Percentiles rank a stretch among this genome's conserved stretches.
Evolutionary conservation across 331 rosid species (phyloP).

Genomic region (Phaseolus coccineus): DNA sequence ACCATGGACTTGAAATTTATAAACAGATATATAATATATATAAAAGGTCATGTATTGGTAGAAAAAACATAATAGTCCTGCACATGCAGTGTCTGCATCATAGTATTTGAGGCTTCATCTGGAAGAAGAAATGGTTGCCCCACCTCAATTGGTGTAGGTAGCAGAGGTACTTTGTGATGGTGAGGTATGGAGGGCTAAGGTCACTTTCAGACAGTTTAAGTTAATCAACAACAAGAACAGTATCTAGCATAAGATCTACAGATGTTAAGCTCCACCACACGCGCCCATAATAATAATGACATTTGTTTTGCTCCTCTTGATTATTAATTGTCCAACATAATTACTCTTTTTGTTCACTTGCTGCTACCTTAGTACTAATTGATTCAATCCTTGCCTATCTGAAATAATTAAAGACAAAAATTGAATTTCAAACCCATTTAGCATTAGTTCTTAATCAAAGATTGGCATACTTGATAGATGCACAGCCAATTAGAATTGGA

Average conservation of each 20-base stretch:
- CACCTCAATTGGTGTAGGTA: slow-evolving; percentile 36
- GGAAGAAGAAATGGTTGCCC: slow-evolving; percentile 49
- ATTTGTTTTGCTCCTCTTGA: slow-evolving; percentile 40
- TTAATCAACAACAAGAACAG: slow-evolving; percentile 44
- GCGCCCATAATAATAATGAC: slow-evolving; percentile 65
- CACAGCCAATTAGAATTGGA: slow-evolving; percentile 45
- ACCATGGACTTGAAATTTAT: background rate
- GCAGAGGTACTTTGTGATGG: slow-evolving; percentile 30
- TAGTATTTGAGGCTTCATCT: slow-evolving; percentile 46
- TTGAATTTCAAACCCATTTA: slow-evolving; percentile 34
- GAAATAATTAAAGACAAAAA: slow-evolving; percentile 46
- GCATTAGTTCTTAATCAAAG: slow-evolving; percentile 36
- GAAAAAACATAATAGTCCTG: slow-evolving; percentile 41
- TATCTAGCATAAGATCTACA: slow-evolving; percentile 60
- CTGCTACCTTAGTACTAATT: slow-evolving; percentile 25
- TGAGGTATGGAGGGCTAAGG: background rate
- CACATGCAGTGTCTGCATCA: slow-evolving; percentile 45
- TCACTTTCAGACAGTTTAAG: slow-evolving; percentile 52
- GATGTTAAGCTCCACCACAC: slow-evolving; percentile 49
- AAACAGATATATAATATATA: background rate
- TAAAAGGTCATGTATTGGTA: slow-evolving; percentile 8
- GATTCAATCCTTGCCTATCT: slow-evolving; percentile 40
- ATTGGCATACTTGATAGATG: slow-evolving; percentile 1
- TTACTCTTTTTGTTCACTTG: slow-evolving; percentile 32
- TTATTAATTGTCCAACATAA: slow-evolving; percentile 33